Evolutionary conservation across 257 asterid species (phyloP).

Genomic region (Nicotiana obtusifolia): DNA sequence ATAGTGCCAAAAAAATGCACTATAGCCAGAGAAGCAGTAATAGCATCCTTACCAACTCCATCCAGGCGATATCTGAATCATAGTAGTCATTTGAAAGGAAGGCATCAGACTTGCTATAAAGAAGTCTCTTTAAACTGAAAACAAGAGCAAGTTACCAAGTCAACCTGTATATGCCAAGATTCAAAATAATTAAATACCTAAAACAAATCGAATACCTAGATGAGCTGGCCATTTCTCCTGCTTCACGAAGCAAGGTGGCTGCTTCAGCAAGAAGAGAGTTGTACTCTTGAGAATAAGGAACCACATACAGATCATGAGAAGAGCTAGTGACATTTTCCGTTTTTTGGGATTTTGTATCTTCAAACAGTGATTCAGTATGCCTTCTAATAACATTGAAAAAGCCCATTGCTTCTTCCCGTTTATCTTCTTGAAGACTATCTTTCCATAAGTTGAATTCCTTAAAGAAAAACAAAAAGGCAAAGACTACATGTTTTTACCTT

Average conservation of each 20-base stretch:
- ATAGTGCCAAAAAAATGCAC: constrained; percentile 3
- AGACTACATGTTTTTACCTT: no score
- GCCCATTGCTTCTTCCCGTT: constrained; percentile 70
- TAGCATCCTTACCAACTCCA: constrained; percentile 80
- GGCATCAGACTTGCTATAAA: constrained; percentile 85
- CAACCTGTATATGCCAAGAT: background rate
- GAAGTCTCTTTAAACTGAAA: constrained; percentile 82
- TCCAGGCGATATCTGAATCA: constrained; percentile 97
- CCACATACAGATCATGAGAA: constrained; percentile 59
- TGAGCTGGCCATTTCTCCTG: constrained; percentile 67
- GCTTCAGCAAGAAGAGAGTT: constrained; percentile 56
- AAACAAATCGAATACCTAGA: constrained; percentile 40
- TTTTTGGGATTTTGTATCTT: constrained; percentile 29
- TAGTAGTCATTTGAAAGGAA: constrained; percentile 90
- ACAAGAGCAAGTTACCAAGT: constrained; percentile 4
- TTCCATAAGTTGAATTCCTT: constrained; percentile 92
- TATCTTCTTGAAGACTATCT: constrained; percentile 64
- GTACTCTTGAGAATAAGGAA: constrained; percentile 83
- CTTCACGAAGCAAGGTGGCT: constrained; percentile 65
- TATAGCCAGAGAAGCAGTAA: background rate
- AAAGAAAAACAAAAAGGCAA: constrained; percentile 8
- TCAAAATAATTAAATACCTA: background rate
- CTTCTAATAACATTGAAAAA: constrained; percentile 87
- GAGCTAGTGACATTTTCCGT: constrained; percentile 18
- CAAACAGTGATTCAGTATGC: constrained; percentile 54